Evolutionary conservation across 306 rosid species (phyloP).

Genomic region (Ochetophila trinervis): DNA sequence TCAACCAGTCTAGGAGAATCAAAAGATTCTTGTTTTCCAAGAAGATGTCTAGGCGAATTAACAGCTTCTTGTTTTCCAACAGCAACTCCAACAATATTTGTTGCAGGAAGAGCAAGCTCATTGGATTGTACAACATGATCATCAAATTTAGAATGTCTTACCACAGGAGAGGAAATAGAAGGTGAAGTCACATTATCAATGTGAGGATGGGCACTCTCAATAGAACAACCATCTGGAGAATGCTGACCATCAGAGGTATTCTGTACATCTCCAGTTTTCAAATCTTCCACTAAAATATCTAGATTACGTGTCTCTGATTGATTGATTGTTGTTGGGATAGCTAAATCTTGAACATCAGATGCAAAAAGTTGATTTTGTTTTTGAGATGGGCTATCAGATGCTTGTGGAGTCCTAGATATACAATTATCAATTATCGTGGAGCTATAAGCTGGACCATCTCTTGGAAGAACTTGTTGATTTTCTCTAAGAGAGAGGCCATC

Average conservation of each 20-base stretch:
- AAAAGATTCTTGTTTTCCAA: conserved; percentile 3
- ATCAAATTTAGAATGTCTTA: conserved; percentile 27
- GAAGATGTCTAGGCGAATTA: conserved; percentile 12
- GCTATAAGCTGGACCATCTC: conserved; percentile 28
- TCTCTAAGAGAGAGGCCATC: conserved; percentile 33
- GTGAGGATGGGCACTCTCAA: conserved; percentile 19
- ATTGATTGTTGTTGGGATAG: neutral
- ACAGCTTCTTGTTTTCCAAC: conserved; percentile 11
- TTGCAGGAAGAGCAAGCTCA: conserved; percentile 16
- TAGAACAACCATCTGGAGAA: conserved; percentile 29
- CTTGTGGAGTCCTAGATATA: conserved; percentile 18
- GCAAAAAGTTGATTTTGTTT: conserved; percentile 35
- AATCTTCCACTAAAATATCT: conserved; percentile 14
- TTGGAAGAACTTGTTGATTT: conserved; percentile 33
- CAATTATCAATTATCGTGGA: conserved; percentile 17
- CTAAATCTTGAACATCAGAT: conserved; percentile 26
- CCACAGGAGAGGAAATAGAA: conserved; percentile 39
- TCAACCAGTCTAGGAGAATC: conserved; percentile 39
- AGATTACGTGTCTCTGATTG: conserved; percentile 7
- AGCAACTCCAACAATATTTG: conserved; percentile 21
- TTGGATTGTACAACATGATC: conserved; percentile 22
- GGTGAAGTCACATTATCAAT: conserved; percentile 9
- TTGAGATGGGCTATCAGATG: conserved; percentile 30
- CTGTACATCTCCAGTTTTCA: conserved; percentile 8
- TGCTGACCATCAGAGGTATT: conserved; percentile 11